Evolutionary conservation across 139 green algal genomes (phyloP).

Genomic region (Trebouxia sp.): DNA sequence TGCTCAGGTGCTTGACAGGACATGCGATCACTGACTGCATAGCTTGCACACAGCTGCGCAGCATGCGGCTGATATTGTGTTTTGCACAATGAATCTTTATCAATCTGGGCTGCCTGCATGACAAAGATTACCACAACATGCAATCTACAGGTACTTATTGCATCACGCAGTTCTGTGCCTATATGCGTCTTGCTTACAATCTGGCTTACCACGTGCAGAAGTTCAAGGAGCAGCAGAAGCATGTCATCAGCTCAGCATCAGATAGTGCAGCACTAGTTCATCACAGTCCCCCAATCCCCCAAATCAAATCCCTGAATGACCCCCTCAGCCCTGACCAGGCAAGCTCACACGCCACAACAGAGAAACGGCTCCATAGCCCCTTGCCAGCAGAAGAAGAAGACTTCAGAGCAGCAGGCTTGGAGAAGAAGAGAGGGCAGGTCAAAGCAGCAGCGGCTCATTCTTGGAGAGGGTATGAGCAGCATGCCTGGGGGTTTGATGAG

Average conservation of each 20-base stretch:
- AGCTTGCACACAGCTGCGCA: too few relatives aligned
- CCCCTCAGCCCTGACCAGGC: background rate
- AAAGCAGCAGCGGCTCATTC: constrained; percentile 57
- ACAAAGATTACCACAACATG: too few relatives aligned
- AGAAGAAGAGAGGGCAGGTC: constrained; percentile 30
- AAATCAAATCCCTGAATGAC: background rate
- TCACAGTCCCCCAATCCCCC: too few relatives aligned
- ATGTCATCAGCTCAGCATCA: background rate
- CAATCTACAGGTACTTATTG: background rate
- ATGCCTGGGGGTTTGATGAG: constrained; percentile 63
- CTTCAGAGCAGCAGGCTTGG: background rate
- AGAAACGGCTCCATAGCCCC: background rate
- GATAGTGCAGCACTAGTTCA: too few relatives aligned
- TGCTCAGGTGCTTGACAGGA: background rate
- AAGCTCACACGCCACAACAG: background rate
- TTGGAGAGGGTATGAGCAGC: constrained; percentile 61
- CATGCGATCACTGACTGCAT: too few relatives aligned
- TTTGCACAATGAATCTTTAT: too few relatives aligned
- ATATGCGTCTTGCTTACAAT: too few relatives aligned
- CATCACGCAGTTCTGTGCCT: too few relatives aligned
- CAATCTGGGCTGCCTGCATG: too few relatives aligned
- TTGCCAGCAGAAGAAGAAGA: background rate
- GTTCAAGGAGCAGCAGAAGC: background rate
- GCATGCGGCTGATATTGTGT: too few relatives aligned
- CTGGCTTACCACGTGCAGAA: background rate